Evolutionary conservation across 1,284 basidiomycete genomes (phyloP), one percentile per base, ranked within the genome.

Genomic region (Retiboletus fuscus): DNA sequence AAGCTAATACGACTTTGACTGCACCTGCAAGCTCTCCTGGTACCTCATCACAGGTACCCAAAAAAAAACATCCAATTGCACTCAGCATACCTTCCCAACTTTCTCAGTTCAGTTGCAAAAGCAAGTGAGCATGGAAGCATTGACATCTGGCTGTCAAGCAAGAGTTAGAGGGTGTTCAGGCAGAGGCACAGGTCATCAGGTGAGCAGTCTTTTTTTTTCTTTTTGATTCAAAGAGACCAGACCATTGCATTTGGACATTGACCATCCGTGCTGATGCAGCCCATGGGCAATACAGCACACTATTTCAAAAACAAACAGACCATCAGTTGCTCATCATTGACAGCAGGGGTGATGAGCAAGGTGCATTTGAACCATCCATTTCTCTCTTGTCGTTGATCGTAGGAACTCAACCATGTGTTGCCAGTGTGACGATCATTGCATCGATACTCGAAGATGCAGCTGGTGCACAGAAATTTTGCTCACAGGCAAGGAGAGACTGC

Each of bases 41-140:
- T 20, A 8, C 70, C 13, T 69, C 67, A 3, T 34, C 71, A 13
- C 55, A 51, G 26, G 4, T 22, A 5, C 6, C 44, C 22, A 43
- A 47, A 28, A 78, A 79, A 78, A 79, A 60, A 13, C 49, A 41
- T 3, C 47, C 39, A 72, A 70, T 78, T 5, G 62, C 46, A 4
- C 57, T 79, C 5, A 78, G 79, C 6, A 81, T 78, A 5, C 82
- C 82, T 46, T 77, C 79, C 3, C 81, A 81, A 46, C 73, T 72
- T 20, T 74, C 68, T 8, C 95, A 97, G 80, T 83, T 90, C 0
- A 95, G 92, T 75, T 86, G 96, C 69, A 98, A 96, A 82, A 94
- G 95, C 64, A 98, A 97, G 84, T 91, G 90, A 71, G 92, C 96
- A 67, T 98, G 96, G 96, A 85, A 95, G 97, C 82, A 91, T 96